A percentile compares a stretch with the other conserved stretches of the same genome.
Conservation (phyloP, 2,329 filamentous ascomycete genomes). For the Chrysosporium queenslandicum region DNA sequence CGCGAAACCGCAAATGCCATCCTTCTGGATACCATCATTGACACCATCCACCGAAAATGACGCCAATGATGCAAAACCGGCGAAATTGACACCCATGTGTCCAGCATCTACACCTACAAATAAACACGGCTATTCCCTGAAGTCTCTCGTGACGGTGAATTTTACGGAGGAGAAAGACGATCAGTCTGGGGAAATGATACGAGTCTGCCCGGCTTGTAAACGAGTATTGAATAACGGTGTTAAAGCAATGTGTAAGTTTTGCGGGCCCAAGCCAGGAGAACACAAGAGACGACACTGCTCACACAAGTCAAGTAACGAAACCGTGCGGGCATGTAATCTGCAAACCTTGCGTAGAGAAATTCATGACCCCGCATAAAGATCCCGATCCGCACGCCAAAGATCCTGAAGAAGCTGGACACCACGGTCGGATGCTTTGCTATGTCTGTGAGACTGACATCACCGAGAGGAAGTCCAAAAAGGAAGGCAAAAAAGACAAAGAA, state of each 20-base stretch:
- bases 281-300: slow-evolving; percentile 3
- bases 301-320: slow-evolving; percentile 53
- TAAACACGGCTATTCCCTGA: slow-evolving; percentile 66
- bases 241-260: slow-evolving; percentile 54
- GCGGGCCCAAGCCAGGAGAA: not conserved
- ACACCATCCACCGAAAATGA: slow-evolving; percentile 57
- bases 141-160: slow-evolving; percentile 62
- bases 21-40: slow-evolving; percentile 86
- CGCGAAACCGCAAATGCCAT: slow-evolving; percentile 60
- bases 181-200: slow-evolving; percentile 38
- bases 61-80: slow-evolving; percentile 48
- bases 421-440: slow-evolving; percentile 58
- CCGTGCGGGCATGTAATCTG: slow-evolving; percentile 90
- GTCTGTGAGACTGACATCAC: slow-evolving; percentile 77
- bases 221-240: slow-evolving; percentile 74
- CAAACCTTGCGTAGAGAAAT: slow-evolving; percentile 70
- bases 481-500: slow-evolving; percentile 38
- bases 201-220: slow-evolving; percentile 74
- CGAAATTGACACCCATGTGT: slow-evolving; percentile 62
- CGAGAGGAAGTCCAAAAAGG: slow-evolving; percentile 26
- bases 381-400: slow-evolving; percentile 51
- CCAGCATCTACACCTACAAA: slow-evolving; percentile 59
- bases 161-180: slow-evolving; percentile 63
- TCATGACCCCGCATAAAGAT: slow-evolving; percentile 54
- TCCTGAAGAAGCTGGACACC: slow-evolving; percentile 38